These are phyloP conservation scores for Pulicaria dysenterica DNA, from an alignment of 129 eudicot species.

Conservation along the genomic window DNA sequence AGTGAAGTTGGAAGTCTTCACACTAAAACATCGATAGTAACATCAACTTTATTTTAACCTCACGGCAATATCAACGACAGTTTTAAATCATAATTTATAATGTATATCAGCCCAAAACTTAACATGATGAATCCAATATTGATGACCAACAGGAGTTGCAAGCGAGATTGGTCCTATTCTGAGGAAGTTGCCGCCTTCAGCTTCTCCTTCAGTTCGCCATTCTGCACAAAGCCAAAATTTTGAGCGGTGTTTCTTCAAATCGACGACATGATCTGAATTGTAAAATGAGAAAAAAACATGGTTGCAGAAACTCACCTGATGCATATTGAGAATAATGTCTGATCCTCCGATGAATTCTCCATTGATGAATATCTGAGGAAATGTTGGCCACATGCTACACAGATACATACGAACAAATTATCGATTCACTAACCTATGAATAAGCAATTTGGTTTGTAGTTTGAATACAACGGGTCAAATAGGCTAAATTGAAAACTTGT, in stretches of 20 bases:
- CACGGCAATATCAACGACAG: constrained; percentile 2
- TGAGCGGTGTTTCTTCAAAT: background rate
- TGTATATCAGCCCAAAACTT: background rate
- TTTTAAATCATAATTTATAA: background rate
- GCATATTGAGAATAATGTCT: constrained; percentile 90
- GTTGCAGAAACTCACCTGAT: constrained; percentile 51
- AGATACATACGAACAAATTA: background rate
- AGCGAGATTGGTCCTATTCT: constrained; percentile 14
- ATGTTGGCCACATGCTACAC: constrained; percentile 96
- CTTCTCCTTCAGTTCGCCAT: constrained; percentile 82
- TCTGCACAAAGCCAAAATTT: constrained; percentile 42
- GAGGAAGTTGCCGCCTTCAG: constrained; percentile 42
- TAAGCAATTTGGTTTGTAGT: too few relatives aligned
- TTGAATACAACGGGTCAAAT: background rate
- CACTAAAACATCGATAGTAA: constrained; percentile 5
- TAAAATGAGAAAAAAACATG: background rate
- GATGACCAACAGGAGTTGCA: background rate
- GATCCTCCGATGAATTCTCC: constrained; percentile 99
- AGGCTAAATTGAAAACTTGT: background rate
- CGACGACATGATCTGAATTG: background rate
- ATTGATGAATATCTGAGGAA: constrained; percentile 92
- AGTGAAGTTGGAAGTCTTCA: background rate
- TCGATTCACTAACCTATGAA: too few relatives aligned
- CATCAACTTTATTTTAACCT: constrained; percentile 21
- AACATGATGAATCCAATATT: constrained; percentile 14